Evolutionary conservation across 441 rosid species (phyloP).

Genomic region (Populus hybrid): DNA sequence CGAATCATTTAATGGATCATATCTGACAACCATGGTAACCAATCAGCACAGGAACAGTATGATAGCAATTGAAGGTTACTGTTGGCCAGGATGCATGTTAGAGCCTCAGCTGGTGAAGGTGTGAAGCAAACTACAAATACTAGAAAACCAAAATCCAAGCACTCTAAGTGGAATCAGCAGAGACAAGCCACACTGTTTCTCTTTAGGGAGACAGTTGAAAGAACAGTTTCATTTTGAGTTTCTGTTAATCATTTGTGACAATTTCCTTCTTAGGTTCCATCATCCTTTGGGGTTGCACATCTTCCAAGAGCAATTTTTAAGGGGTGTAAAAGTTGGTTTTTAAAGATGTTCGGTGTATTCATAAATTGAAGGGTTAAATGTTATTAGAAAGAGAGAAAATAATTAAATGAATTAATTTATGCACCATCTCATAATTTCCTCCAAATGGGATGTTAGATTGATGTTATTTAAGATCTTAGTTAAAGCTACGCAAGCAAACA

Average conservation of each 20-base stretch:
- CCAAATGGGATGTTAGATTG: background rate
- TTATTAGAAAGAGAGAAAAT: background rate
- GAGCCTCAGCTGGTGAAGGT: background rate
- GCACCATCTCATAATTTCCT: background rate
- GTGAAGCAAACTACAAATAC: background rate
- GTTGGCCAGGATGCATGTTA: background rate
- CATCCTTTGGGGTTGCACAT: background rate
- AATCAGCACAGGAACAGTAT: background rate
- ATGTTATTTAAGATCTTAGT: background rate
- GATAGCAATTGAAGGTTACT: background rate
- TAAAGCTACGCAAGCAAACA: background rate
- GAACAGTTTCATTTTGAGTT: background rate
- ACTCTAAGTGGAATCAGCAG: background rate
- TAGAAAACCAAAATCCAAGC: background rate
- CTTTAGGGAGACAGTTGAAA: background rate
- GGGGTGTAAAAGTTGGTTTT: background rate
- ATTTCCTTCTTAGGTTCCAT: background rate
- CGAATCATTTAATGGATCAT: constrained; percentile 52
- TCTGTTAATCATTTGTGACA: background rate
- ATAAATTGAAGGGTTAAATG: background rate
- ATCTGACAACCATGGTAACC: constrained; percentile 36
- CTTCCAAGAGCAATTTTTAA: background rate
- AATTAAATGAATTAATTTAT: background rate
- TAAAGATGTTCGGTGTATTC: background rate
- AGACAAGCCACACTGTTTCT: background rate